Conservation (phyloP, 2,329 filamentous ascomycete genomes). For the Purpureocillium lavendulum region DNA sequence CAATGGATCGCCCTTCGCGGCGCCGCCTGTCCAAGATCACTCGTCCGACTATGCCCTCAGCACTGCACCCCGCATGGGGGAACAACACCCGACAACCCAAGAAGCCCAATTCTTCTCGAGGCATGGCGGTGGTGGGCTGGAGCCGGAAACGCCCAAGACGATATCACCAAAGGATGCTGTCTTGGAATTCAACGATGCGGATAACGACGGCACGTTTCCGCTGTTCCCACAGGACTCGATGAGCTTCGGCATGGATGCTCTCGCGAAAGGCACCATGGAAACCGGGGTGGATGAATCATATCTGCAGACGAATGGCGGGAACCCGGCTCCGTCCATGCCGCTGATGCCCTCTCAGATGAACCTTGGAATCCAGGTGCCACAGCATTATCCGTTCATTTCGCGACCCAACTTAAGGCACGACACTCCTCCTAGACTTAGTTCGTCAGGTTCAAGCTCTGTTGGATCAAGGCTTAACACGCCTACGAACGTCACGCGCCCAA, state of each 20-base stretch:
- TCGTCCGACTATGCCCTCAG: constrained; percentile 25
- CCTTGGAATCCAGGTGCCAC: constrained; percentile 32
- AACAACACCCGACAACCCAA: constrained; percentile 52
- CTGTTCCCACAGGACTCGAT: constrained; percentile 60
- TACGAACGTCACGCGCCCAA: constrained; percentile 40
- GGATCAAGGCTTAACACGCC: constrained; percentile 26
- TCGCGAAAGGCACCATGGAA: constrained; percentile 24
- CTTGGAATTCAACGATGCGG: constrained; percentile 71
- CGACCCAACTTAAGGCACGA: constrained; percentile 24
- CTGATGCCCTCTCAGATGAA: constrained; percentile 26
- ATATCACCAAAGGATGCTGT: constrained; percentile 93
- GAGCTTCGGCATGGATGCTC: constrained; percentile 31
- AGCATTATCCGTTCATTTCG: constrained; percentile 43
- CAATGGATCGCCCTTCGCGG: constrained; percentile 53
- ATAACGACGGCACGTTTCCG: constrained; percentile 61
- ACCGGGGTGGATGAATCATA: constrained; percentile 9
- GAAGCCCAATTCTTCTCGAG: constrained; percentile 38
- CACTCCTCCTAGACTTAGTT: constrained; percentile 31
- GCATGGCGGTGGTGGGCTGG: constrained; percentile 23
- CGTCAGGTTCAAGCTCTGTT: constrained; percentile 34
- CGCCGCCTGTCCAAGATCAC: constrained; percentile 27
- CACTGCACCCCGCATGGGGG: constrained; percentile 50
- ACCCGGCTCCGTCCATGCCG: background rate
- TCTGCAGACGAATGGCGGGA: constrained; percentile 7
- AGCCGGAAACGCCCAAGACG: constrained; percentile 59